A percentile compares a stretch with the other conserved stretches of the same genome.
These are phyloP conservation scores for Detonula confervacea DNA, from an alignment of 352 stramenopile genomes.

Conservation along the genomic window DNA sequence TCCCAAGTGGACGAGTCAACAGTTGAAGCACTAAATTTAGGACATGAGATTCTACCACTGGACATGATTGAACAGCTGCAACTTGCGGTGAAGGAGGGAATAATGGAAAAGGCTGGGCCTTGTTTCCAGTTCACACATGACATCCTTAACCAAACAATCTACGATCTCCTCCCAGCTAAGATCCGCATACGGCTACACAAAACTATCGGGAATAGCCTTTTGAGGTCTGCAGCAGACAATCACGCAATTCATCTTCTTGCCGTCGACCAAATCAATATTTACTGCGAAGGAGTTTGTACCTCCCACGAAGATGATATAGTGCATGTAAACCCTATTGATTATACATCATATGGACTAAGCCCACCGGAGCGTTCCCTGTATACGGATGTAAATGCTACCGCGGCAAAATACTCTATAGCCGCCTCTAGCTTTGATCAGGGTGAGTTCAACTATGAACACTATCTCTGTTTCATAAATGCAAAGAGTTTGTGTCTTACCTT, in stretches of 20 bases:
- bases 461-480: too few relatives aligned
- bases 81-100: constrained; percentile 22
- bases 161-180: constrained; percentile 12
- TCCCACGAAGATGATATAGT: too few relatives aligned
- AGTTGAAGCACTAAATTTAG: constrained; percentile 13
- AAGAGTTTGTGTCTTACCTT: background rate
- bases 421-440: constrained; percentile 26
- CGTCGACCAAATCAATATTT: constrained; percentile 41
- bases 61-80: constrained; percentile 20
- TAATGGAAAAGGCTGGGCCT: constrained; percentile 35
- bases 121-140: constrained; percentile 42
- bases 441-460: background rate
- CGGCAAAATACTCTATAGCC: constrained; percentile 27
- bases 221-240: constrained; percentile 12
- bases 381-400: constrained; percentile 8
- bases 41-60: background rate
- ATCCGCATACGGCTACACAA: constrained; percentile 19
- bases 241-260: constrained; percentile 8
- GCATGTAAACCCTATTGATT: too few relatives aligned
- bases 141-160: constrained; percentile 27
- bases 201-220: constrained; percentile 19
- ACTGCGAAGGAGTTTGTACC: constrained; percentile 9
- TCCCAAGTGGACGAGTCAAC: constrained; percentile 24
- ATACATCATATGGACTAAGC: background rate
- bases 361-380: constrained; percentile 19